Percentiles rank a stretch among this genome's conserved stretches.
Evolutionary conservation across 176 grass and related monocot genomes (phyloP).

Genomic region (Hordeum marinum): DNA sequence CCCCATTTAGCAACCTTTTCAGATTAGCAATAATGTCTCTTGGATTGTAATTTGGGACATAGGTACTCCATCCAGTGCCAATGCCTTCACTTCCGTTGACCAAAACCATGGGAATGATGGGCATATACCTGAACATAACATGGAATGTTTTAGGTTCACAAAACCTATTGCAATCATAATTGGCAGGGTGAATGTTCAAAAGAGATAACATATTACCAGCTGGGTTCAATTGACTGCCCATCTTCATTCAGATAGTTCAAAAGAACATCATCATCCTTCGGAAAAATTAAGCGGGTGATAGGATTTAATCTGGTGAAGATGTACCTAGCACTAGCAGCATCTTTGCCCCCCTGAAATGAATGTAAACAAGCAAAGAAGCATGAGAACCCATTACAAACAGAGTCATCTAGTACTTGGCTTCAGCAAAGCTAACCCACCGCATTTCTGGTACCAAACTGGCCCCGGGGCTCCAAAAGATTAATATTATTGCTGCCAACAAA

Average conservation of each 20-base stretch:
- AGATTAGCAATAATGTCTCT: conserved; percentile 73
- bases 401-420: neutral
- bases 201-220: conserved; percentile 50
- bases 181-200: neutral
- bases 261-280: conserved; percentile 83
- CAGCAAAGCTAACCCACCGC: conserved; percentile 8
- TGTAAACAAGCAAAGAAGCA: neutral
- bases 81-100: conserved; percentile 96
- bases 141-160: neutral
- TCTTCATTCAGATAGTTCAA: conserved; percentile 83
- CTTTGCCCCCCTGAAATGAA: conserved; percentile 78
- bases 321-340: conserved; percentile 71
- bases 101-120: conserved; percentile 84
- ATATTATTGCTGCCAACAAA: conserved; percentile 96
- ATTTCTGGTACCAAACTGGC: conserved; percentile 82
- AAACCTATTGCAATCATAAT: neutral
- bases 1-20: conserved; percentile 48
- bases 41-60: conserved; percentile 88
- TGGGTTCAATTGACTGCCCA: conserved; percentile 80
- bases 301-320: conserved; percentile 58
- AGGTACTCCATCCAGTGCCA: conserved; percentile 89
- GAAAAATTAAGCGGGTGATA: conserved; percentile 65
- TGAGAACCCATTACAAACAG: neutral
- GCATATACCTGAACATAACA: conserved; percentile 65
- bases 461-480: conserved; percentile 60